A percentile compares a stretch with the other conserved stretches of the same genome.
Conservation (phyloP, 495 filamentous ascomycete genomes). For the Penicillium herquei region DNA sequence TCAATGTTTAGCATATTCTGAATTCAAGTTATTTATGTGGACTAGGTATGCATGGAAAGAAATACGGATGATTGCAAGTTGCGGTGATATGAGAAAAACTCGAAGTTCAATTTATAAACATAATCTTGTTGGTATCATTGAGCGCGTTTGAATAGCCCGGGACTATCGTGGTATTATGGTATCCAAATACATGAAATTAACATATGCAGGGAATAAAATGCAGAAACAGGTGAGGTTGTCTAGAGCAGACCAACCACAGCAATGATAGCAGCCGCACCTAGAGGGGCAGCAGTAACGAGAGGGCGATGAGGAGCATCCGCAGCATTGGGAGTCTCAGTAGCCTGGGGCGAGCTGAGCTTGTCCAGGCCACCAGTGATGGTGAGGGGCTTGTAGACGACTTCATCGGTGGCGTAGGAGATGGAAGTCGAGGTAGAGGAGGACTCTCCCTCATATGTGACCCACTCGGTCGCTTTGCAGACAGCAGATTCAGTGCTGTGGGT, state of each 20-base stretch:
- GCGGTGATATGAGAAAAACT: too few species aligned
- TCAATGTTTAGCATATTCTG: too few species aligned
- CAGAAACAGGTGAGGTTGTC: too few species aligned
- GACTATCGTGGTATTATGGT: too few species aligned
- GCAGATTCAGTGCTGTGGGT: conserved; percentile 14
- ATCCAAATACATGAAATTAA: too few species aligned
- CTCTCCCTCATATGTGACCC: not conserved
- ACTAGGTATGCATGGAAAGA: too few species aligned
- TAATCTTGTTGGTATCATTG: too few species aligned
- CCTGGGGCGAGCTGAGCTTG: conserved; percentile 4
- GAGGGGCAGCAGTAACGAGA: conserved; percentile 17
- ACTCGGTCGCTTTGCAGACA: conserved; percentile 4
- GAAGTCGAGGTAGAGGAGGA: conserved; percentile 4
- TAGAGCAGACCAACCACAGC: not conserved
- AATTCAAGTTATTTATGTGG: too few species aligned
- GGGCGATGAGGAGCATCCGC: conserved; percentile 6
- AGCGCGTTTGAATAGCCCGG: too few species aligned
- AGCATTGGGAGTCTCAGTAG: conserved; percentile 7
- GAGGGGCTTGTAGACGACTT: conserved; percentile 2
- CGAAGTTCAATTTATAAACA: too few species aligned
- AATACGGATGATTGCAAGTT: too few species aligned
- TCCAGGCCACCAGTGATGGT: conserved; percentile 11
- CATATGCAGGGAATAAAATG: too few species aligned
- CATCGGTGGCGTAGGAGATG: not conserved
- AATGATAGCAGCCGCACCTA: conserved; percentile 12